These are phyloP conservation scores for Diaporthe citrichinensis DNA, from an alignment of 2,329 filamentous ascomycete species.

Conservation along the genomic window DNA sequence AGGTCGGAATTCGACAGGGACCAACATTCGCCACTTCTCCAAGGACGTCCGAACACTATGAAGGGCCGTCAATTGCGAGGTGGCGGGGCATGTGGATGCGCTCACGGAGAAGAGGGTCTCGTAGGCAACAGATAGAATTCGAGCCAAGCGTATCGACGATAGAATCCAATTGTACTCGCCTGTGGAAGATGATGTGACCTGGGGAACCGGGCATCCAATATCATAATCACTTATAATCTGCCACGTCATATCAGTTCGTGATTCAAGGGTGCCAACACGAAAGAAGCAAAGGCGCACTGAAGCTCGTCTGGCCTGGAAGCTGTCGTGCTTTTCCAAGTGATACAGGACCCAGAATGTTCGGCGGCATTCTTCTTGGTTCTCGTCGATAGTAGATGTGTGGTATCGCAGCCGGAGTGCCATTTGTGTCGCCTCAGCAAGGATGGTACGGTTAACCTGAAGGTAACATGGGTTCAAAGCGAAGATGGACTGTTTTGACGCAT, in stretches of 20 bases:
- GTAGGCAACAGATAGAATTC: background rate
- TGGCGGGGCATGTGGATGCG: background rate
- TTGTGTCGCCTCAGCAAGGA: background rate
- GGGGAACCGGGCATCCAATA: background rate
- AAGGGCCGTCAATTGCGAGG: background rate
- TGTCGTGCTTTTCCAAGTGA: background rate
- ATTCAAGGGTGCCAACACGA: background rate
- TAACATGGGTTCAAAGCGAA: background rate
- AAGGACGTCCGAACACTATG: background rate
- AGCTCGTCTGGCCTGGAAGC: background rate
- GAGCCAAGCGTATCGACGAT: background rate
- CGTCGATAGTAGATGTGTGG: background rate
- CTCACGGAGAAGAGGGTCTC: background rate
- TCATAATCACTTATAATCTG: background rate
- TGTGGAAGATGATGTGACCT: background rate
- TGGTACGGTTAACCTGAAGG: background rate
- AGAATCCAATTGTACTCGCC: background rate
- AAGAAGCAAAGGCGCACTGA: background rate
- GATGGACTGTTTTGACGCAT: background rate
- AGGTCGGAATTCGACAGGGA: background rate
- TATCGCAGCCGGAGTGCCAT: background rate
- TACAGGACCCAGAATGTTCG: background rate
- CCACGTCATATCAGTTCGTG: background rate
- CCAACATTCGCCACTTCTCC: background rate
- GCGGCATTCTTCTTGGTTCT: background rate